Evolutionary conservation across 805 yeast species (phyloP).

Genomic region (Candida chilensis): DNA sequence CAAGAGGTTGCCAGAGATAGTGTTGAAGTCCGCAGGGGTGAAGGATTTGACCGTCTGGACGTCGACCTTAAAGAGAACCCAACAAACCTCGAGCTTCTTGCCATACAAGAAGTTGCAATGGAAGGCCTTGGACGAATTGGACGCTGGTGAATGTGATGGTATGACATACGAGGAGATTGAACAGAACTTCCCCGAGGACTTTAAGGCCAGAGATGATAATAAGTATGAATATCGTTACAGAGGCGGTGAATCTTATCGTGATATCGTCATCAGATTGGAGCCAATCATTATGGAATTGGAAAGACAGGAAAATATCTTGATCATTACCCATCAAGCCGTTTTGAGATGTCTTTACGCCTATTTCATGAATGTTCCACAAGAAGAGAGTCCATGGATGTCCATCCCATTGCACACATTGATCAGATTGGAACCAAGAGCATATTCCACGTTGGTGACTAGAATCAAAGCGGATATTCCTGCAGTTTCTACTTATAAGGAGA

Average conservation of each 20-base stretch:
- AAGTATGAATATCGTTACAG: constrained; percentile 93
- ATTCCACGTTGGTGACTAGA: constrained; percentile 77
- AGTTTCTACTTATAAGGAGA: constrained; percentile 92
- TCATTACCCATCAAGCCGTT: constrained; percentile 97
- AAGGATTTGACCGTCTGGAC: constrained; percentile 89
- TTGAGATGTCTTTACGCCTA: constrained; percentile 94
- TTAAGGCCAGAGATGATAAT: constrained; percentile 90
- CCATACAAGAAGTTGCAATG: constrained; percentile 81
- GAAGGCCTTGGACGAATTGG: constrained; percentile 96
- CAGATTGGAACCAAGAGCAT: constrained; percentile 92
- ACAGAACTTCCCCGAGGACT: constrained; percentile 80
- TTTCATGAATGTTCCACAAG: constrained; percentile 97
- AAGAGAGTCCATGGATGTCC: constrained; percentile 98
- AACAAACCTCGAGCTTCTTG: constrained; percentile 79
- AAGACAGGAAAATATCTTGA: constrained; percentile 90
- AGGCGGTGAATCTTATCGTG: constrained; percentile 96
- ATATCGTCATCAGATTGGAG: constrained; percentile 88
- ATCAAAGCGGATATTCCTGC: constrained; percentile 97
- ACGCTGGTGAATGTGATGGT: constrained; percentile 97
- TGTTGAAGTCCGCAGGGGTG: constrained; percentile 53
- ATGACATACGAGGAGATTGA: constrained; percentile 93
- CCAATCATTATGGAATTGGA: constrained; percentile 98
- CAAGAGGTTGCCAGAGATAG: constrained; percentile 67
- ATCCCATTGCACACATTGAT: constrained; percentile 94
- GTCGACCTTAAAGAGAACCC: constrained; percentile 83